Base-by-base conservation (phyloP, 1,284 basidiomycete species). In the Athelia psychrophila region DNA sequence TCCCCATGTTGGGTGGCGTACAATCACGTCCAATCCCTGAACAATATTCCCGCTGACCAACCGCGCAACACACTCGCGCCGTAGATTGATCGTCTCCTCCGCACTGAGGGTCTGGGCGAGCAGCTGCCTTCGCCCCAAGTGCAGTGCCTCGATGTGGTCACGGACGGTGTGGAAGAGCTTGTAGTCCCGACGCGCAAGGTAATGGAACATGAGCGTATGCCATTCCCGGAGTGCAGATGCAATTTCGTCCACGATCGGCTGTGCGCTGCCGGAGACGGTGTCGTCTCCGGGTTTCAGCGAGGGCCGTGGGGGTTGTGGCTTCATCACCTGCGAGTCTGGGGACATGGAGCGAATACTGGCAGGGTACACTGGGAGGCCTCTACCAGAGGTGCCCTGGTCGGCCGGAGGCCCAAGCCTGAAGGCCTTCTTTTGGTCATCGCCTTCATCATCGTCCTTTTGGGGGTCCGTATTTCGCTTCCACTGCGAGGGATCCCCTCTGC, bases 181-280 rank as follows among this genome's bases (percentile, higher is more conserved):
- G 73, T 99, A 99, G 64, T 98, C 91, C 52, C 94, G 83, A 48
- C 84, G 79, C 3, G 88, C 86, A 23, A 99, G 86, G 68, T 98
- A 95, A 51, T 88, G 86, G 63, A 95, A 95, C 79, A 98, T 88
- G 25, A 96, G 79, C 24, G 84, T 83, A 64, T 95, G 90, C 94
- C 95, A 98, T 79, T 98, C 96, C 33, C 95, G 84, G 40, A 98
- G 74, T 0, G 96, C 95, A 19, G 94, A 96, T 0, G 96, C 92
- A 60, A 99, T 97, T 73, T 99, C 96, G 70, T 99, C 96, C 49
- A 98, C 84, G 62, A 98, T 86, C 1, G 95, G 96, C 65, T 97
- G 95, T 12, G 72, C 75, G 23, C 80, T 76, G 5, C 94, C 94
- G 0, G 88, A 86, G 2, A 82, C 79, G 1, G 95, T 98, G 58